Base-by-base conservation (phyloP, 306 rosid species). In the Quercus mongolica region DNA sequence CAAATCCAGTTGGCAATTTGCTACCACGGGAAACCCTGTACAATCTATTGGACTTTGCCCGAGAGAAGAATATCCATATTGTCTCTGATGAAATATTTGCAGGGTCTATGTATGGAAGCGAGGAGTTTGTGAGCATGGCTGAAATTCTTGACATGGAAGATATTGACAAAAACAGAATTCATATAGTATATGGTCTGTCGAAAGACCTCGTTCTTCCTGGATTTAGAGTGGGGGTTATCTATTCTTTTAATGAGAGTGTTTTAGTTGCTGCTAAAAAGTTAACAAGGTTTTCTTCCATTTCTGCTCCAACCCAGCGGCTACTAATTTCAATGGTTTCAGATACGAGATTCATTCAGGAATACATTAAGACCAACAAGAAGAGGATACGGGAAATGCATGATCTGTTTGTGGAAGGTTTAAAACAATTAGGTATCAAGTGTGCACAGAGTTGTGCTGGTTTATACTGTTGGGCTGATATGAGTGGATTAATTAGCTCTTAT, bases 191-290 rank as follows among this genome's bases (percentile, higher is more conserved):
- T 79, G 91, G 98, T 51, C 84, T 92, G 59, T 95, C 99, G 11
- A 95, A 95, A 81, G 99, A 95, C 82, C 89, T 95, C n/a, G 86
- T 96, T 15, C 80, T 95, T 82, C 90, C 99, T 1, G 99, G 97
- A 30, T 89, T 95, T 82, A 91, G 99, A 82, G 91, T 95, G 71
- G 98, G 99, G 69, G 91, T 85, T 57, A 81, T 95, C 75, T 89
- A 87, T 79, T 91, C 99, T 12, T 81, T 83, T 78, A 92, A 92
- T 73, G 79, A 85, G 14, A 82, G 74, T 67, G 96, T 95, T 73
- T 80, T 93, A 77, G 83, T 85, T 5, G 94, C 94, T 70, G 96
- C 98, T 14, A 92, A 76, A 81, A 95, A 82, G 82, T 80, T 95
- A 84, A 81, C 91, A 64, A 91, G 96, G 81, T 95, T 95, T 86